Conservation (phyloP, 352 stramenopile species). For the Phytophthora brassicae region DNA sequence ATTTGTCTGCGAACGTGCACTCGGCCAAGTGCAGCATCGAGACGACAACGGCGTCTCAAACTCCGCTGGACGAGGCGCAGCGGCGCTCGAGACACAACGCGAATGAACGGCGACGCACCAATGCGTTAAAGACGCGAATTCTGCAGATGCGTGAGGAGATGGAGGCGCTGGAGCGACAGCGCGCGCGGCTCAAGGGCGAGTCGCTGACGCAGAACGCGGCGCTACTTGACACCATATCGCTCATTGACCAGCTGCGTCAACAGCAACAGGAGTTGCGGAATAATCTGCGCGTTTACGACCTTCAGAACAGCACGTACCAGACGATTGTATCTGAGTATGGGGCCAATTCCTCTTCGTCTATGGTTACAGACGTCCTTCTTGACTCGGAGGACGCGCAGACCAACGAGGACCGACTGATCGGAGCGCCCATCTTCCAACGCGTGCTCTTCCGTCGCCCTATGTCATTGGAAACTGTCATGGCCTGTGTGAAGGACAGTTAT, state of each 20-base stretch:
- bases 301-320: conserved; percentile 62
- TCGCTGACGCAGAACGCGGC: conserved; percentile 14
- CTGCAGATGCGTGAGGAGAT: conserved; percentile 51
- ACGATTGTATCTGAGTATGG: conserved; percentile 50
- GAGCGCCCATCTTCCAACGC: conserved; percentile 51
- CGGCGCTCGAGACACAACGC: conserved; percentile 58
- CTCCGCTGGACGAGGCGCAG: conserved; percentile 34
- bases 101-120: conserved; percentile 61
- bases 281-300: conserved; percentile 42
- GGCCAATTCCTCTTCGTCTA: conserved; percentile 5
- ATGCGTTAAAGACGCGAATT: conserved; percentile 54
- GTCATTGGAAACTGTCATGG: conserved; percentile 37
- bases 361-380: neutral
- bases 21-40: conserved; percentile 25
- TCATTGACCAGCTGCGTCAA: conserved; percentile 50
- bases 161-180: conserved; percentile 45
- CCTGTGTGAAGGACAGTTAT: conserved; percentile 55
- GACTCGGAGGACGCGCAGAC: neutral
- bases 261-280: conserved; percentile 40
- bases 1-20: conserved; percentile 6
- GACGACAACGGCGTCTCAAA: conserved; percentile 7
- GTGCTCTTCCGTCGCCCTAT: conserved; percentile 50
- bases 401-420: conserved; percentile 16
- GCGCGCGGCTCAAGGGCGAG: conserved; percentile 38
- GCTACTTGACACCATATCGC: conserved; percentile 37